phyloP scores from a whole-genome alignment of 163 green algal species.

The Chlamydomonas reinhardtii region DNA sequence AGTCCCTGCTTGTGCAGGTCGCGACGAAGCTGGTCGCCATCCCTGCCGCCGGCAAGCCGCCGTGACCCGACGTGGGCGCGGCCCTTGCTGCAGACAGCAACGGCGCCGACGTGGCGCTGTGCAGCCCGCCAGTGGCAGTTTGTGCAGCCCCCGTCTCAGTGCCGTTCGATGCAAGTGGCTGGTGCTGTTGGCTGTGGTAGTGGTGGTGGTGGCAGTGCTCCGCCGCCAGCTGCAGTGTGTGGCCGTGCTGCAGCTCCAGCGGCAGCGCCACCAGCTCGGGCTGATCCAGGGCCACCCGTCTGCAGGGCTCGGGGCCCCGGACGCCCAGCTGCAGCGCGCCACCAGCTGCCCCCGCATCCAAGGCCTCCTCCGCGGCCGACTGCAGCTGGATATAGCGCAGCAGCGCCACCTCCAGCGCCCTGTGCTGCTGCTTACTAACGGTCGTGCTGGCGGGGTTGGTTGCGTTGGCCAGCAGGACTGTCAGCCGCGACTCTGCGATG shows the following conservation, averaged over 20 bases:
- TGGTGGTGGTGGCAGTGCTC: not conserved
- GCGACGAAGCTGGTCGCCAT: too few relatives aligned
- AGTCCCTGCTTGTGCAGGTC: not conserved
- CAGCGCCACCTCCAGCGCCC: constrained; percentile 11
- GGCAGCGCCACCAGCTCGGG: not conserved
- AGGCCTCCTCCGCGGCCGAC: not conserved
- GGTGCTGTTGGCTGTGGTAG: not conserved
- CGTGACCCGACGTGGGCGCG: too few relatives aligned
- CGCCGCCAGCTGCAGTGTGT: not conserved
- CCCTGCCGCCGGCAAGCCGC: too few relatives aligned
- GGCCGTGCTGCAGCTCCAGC: not conserved
- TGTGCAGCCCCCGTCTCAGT: too few relatives aligned
- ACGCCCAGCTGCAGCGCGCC: not conserved
- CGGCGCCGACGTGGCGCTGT: too few relatives aligned
- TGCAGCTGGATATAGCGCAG: not conserved
- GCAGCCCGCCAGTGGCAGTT: too few relatives aligned
- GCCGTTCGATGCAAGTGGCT: too few relatives aligned
- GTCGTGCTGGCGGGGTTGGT: constrained; percentile 3
- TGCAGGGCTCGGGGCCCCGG: not conserved
- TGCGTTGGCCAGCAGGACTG: not conserved
- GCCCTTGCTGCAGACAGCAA: too few relatives aligned
- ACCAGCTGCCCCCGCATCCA: not conserved
- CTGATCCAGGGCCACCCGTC: not conserved
- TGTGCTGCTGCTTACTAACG: not conserved
- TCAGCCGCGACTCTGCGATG: too few relatives aligned